Conservation (phyloP, 176 grass and related monocot species). For the Carex myosuroides region DNA sequence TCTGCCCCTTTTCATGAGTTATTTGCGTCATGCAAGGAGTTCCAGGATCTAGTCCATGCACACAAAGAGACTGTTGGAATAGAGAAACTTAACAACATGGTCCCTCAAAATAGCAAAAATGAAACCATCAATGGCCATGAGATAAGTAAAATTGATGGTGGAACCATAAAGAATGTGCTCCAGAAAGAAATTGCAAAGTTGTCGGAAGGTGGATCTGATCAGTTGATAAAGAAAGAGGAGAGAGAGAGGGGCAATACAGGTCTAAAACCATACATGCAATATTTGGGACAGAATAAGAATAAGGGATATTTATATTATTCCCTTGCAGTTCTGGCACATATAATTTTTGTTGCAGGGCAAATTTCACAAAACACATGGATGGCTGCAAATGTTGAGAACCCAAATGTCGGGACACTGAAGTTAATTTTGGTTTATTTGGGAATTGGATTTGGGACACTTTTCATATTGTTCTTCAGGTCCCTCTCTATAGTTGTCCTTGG, state of each 20-base stretch:
- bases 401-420: slow-evolving; percentile 50
- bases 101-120: slow-evolving; percentile 14
- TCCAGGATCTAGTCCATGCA: slow-evolving; percentile 71
- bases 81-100: slow-evolving; percentile 34
- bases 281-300: slow-evolving; percentile 70
- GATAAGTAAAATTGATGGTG: slow-evolving; percentile 23
- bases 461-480: slow-evolving; percentile 64
- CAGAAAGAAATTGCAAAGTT: slow-evolving; percentile 24
- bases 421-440: slow-evolving; percentile 72
- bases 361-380: slow-evolving; percentile 97
- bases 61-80: slow-evolving; percentile 53
- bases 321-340: slow-evolving; percentile 35
- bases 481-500: slow-evolving; percentile 45
- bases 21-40: slow-evolving; percentile 56
- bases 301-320: slow-evolving; percentile 69
- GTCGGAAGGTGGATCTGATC: slow-evolving; percentile 30
- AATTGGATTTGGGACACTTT: slow-evolving; percentile 52
- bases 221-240: slow-evolving; percentile 83
- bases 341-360: slow-evolving; percentile 66
- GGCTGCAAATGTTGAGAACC: slow-evolving; percentile 76
- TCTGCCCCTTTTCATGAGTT: slow-evolving; percentile 54
- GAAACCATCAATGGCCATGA: slow-evolving; percentile 26
- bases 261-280: slow-evolving; percentile 66
- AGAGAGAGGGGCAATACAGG: slow-evolving; percentile 80
- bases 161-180: neutral